Conservation (phyloP, 768 basidiomycete genomes). For the Myochromella boudieri region DNA sequence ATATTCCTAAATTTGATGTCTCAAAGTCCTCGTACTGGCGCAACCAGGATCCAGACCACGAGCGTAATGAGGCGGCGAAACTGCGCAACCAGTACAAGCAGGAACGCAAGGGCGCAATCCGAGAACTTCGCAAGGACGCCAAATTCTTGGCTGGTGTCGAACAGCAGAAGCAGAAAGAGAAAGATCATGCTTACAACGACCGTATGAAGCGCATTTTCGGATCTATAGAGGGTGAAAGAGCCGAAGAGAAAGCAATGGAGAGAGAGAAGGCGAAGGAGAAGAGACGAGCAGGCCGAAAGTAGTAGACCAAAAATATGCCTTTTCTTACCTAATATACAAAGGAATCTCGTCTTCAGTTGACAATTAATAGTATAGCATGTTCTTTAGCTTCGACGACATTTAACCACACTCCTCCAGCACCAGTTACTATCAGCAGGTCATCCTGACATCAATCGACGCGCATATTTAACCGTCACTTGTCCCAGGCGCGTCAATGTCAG, state of each 20-base stretch:
- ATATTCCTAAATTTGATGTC: constrained; percentile 90
- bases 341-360: neutral
- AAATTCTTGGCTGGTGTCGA: constrained; percentile 89
- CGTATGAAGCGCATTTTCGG: constrained; percentile 83
- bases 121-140: constrained; percentile 94
- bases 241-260: constrained; percentile 93
- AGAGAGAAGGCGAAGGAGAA: constrained; percentile 79
- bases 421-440: neutral
- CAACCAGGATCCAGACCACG: constrained; percentile 87
- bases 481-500: constrained; percentile 15
- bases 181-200: constrained; percentile 77
- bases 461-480: neutral
- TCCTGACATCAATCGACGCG: neutral
- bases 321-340: constrained; percentile 6
- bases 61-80: constrained; percentile 84
- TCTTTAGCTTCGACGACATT: neutral
- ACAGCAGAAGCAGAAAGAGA: constrained; percentile 80
- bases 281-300: constrained; percentile 75
- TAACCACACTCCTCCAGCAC: neutral
- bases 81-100: constrained; percentile 89
- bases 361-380: neutral
- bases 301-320: constrained; percentile 21
- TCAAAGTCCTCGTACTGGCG: constrained; percentile 73
- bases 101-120: constrained; percentile 94
- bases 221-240: constrained; percentile 81